A percentile compares a stretch with the other conserved stretches of the same genome.
Evolutionary conservation across 1,284 basidiomycete genomes (phyloP).

Genomic region (Apiotrichum laibachii): DNA sequence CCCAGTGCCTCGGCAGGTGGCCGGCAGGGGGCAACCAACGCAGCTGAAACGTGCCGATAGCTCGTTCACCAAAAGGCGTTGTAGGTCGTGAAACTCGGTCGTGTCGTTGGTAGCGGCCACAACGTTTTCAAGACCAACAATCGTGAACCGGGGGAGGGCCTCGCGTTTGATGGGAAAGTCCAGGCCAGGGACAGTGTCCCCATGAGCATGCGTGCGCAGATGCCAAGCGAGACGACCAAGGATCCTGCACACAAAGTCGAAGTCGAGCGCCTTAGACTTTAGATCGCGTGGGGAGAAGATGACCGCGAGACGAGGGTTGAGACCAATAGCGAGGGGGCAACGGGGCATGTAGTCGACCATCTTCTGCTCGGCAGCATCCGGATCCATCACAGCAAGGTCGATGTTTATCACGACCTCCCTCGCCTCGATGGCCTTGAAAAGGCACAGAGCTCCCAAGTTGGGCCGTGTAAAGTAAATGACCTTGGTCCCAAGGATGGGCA

Average conservation of each 20-base stretch:
- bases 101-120: not conserved
- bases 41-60: not conserved
- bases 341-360: not conserved
- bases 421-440: not conserved
- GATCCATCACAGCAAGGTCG: not conserved
- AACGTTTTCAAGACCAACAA: not conserved
- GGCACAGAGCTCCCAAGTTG: not conserved
- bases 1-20: not conserved
- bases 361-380: not conserved
- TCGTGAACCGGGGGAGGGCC: not conserved
- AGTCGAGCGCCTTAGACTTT: not conserved
- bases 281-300: not conserved
- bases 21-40: not conserved
- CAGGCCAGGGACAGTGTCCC: not conserved
- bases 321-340: not conserved
- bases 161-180: not conserved
- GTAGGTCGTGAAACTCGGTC: not conserved
- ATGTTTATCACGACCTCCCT: not conserved
- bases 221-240: not conserved
- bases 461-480: not conserved
- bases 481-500: not conserved
- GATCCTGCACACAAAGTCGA: not conserved
- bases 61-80: not conserved
- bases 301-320: not conserved
- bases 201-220: not conserved